Percentiles rank a stretch among this genome's conserved stretches.
These are phyloP conservation scores for Penicillium freii DNA, from an alignment of 2,329 filamentous ascomycete genomes.

Conservation along the genomic window DNA sequence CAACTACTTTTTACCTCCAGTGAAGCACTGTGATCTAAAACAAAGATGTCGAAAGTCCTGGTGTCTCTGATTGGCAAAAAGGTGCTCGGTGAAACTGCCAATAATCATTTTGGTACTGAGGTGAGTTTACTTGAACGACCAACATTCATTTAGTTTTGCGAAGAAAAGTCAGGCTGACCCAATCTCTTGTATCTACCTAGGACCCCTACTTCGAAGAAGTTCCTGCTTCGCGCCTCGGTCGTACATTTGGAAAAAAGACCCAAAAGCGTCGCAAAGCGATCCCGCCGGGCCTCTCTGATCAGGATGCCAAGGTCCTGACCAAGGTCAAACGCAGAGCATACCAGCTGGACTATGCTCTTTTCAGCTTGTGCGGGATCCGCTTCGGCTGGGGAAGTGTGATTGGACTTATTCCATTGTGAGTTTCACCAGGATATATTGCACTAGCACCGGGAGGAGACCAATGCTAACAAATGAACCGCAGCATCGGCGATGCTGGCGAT, in stretches of 20 bases:
- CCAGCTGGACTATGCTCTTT: conserved; percentile 78
- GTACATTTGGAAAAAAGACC: conserved; percentile 65
- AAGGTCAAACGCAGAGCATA: conserved; percentile 84
- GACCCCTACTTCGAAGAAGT: conserved; percentile 89
- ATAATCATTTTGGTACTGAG: conserved; percentile 44
- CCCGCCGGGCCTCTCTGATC: conserved; percentile 75
- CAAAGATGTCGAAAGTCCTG: conserved; percentile 30
- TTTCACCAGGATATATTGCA: conserved; percentile 21
- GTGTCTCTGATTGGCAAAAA: conserved; percentile 34
- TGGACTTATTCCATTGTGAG: conserved; percentile 76
- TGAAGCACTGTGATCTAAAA: not conserved
- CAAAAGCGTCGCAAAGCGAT: conserved; percentile 84
- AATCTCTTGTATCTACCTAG: conserved; percentile 46
- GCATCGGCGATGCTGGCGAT: conserved; percentile 73
- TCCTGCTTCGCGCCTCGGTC: conserved; percentile 67
- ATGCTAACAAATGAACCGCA: conserved; percentile 34
- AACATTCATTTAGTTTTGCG: not conserved
- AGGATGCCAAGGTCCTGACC: conserved; percentile 79
- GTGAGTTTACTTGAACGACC: conserved; percentile 25
- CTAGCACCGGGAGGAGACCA: not conserved
- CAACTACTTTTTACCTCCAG: not conserved
- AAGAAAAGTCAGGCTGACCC: conserved; percentile 1
- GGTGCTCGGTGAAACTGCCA: conserved; percentile 39
- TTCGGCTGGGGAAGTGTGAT: conserved; percentile 91
- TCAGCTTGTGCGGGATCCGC: conserved; percentile 74